These are phyloP conservation scores for Macaranga tanarius DNA, from an alignment of 441 rosid genomes.

Conservation along the genomic window DNA sequence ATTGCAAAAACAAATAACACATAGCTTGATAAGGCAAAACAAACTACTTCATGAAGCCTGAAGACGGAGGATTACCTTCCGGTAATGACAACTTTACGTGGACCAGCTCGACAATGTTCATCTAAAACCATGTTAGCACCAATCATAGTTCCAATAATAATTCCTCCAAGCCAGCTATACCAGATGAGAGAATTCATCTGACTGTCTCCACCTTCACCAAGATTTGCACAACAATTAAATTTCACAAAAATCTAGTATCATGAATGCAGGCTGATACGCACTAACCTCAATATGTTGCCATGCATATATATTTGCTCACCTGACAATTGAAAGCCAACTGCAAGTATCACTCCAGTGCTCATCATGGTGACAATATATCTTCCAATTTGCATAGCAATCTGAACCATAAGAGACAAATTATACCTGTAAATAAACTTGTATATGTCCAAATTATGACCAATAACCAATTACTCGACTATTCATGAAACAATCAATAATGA, in stretches of 20 bases:
- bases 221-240: constrained; percentile 20
- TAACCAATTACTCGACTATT: background rate
- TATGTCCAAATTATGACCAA: background rate
- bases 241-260: background rate
- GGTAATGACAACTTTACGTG: constrained; percentile 86
- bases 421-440: background rate
- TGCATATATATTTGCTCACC: constrained; percentile 43
- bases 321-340: constrained; percentile 78
- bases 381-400: constrained; percentile 83
- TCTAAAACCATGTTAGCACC: constrained; percentile 91
- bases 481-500: background rate
- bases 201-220: constrained; percentile 71
- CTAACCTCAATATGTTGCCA: background rate
- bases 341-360: constrained; percentile 84
- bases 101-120: constrained; percentile 90
- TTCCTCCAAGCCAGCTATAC: constrained; percentile 97
- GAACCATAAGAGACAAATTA: constrained; percentile 13
- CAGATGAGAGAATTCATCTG: constrained; percentile 78
- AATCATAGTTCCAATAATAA: constrained; percentile 87
- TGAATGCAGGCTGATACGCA: background rate
- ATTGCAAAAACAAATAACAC: background rate
- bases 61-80: constrained; percentile 57
- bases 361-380: constrained; percentile 93
- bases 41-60: constrained; percentile 8
- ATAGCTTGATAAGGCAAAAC: constrained; percentile 12